phyloP scores from a whole-genome alignment of 495 filamentous ascomycete species.

The Antarctomyces pellizariae region DNA sequence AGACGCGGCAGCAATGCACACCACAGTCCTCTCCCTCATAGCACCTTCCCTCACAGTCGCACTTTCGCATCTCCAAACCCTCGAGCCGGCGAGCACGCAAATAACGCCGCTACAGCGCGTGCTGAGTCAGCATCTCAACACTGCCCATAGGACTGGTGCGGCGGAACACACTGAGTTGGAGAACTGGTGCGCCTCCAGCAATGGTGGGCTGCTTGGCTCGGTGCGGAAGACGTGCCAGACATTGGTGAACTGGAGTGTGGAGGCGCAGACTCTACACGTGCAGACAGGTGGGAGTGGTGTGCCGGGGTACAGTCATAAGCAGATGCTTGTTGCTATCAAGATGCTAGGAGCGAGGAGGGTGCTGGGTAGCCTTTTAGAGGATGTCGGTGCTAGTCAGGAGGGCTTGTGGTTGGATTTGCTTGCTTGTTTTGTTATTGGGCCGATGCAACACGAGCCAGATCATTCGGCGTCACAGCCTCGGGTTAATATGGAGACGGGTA shows the following conservation, averaged over 20 bases:
- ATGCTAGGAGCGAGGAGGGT: slow-evolving; percentile 45
- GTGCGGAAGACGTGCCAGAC: slow-evolving; percentile 41
- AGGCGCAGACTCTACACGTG: too few relatives aligned
- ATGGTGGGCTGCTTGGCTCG: slow-evolving; percentile 35
- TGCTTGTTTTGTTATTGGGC: too few relatives aligned
- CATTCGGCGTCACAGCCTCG: too few relatives aligned
- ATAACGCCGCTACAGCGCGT: slow-evolving; percentile 47
- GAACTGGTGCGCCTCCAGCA: slow-evolving; percentile 37
- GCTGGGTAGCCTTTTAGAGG: slow-evolving; percentile 39
- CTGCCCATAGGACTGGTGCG: slow-evolving; percentile 39
- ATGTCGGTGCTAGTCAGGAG: too few relatives aligned
- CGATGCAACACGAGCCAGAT: too few relatives aligned
- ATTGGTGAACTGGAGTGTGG: slow-evolving; percentile 49
- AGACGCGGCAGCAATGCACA: slow-evolving; percentile 62
- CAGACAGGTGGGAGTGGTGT: too few relatives aligned
- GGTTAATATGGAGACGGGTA: too few relatives aligned
- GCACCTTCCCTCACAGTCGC: slow-evolving; percentile 54
- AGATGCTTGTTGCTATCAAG: slow-evolving; percentile 38
- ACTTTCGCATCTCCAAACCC: slow-evolving; percentile 45
- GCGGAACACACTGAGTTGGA: slow-evolving; percentile 53
- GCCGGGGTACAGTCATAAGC: slow-evolving; percentile 59
- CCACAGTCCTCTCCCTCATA: slow-evolving; percentile 61
- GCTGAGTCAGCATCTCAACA: slow-evolving; percentile 40
- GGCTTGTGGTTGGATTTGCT: slow-evolving; percentile 8
- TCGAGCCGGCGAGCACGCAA: slow-evolving; percentile 40